These are phyloP conservation scores for Corymbia calophylla DNA, from an alignment of 441 rosid genomes.

Conservation along the genomic window DNA sequence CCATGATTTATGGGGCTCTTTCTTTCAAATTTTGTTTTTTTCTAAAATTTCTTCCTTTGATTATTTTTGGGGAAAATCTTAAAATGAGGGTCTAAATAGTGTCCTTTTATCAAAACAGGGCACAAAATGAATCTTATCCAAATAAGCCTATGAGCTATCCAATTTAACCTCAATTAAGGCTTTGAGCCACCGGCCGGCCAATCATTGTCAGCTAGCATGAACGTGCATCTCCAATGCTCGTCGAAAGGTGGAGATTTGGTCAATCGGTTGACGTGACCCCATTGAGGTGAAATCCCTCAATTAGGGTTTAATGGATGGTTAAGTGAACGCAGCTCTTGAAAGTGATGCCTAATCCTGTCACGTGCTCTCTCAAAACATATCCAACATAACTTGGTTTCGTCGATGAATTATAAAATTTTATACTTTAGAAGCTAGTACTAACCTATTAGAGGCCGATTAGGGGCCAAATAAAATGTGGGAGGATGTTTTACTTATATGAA, in stretches of 20 bases:
- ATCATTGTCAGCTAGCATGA: background rate
- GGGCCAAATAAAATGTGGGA: background rate
- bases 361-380: background rate
- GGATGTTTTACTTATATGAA: background rate
- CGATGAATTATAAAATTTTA: background rate
- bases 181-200: background rate
- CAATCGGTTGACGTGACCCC: background rate
- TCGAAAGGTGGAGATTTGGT: background rate
- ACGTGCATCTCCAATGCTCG: background rate
- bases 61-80: background rate
- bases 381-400: background rate
- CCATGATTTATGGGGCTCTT: background rate
- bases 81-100: background rate
- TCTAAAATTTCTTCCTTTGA: background rate
- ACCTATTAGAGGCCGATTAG: background rate
- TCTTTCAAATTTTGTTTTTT: background rate
- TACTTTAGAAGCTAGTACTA: background rate
- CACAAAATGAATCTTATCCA: background rate
- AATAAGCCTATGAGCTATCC: background rate
- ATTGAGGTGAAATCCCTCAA: background rate
- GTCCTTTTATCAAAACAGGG: background rate
- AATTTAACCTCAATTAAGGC: background rate
- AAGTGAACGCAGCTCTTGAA: background rate
- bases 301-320: background rate
- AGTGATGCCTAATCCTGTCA: rapidly evolving